A percentile compares a stretch with the other conserved stretches of the same genome.
Evolutionary conservation across 129 eudicot species (phyloP).

Genomic region (Tanacetum coccineum): DNA sequence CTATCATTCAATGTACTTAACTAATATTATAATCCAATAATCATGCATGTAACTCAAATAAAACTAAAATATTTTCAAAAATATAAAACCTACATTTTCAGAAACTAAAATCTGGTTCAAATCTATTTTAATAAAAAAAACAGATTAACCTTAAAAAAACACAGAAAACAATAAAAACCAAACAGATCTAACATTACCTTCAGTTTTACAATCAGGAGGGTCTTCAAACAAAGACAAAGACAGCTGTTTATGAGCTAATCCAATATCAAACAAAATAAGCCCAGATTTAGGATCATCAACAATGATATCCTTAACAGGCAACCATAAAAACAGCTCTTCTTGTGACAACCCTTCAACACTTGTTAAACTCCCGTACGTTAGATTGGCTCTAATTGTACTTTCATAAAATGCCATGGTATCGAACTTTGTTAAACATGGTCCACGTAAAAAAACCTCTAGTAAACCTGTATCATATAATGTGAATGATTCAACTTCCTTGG

Average conservation of each 20-base stretch:
- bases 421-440: conserved; percentile 66
- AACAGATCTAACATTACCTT: conserved; percentile 26
- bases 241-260: conserved; percentile 69
- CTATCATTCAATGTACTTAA: too few species aligned
- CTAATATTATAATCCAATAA: too few species aligned
- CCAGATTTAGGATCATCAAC: conserved; percentile 75
- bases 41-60: too few species aligned
- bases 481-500: conserved; percentile 61
- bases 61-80: background rate
- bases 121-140: background rate
- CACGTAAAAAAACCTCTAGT: conserved; percentile 47
- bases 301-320: conserved; percentile 69
- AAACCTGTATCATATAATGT: conserved; percentile 50
- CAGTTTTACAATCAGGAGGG: conserved; percentile 67
- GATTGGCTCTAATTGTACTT: conserved; percentile 55
- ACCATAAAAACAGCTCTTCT: conserved; percentile 77
- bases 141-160: too few species aligned
- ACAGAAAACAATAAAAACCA: too few species aligned
- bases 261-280: conserved; percentile 60
- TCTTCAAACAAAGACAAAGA: conserved; percentile 73
- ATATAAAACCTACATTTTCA: background rate
- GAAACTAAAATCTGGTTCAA: background rate
- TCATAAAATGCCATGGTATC: conserved; percentile 73
- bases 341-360: conserved; percentile 67
- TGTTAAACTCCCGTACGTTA: conserved; percentile 61